Conservation (phyloP, 306 rosid species). For the Mucuna pruriens region DNA sequence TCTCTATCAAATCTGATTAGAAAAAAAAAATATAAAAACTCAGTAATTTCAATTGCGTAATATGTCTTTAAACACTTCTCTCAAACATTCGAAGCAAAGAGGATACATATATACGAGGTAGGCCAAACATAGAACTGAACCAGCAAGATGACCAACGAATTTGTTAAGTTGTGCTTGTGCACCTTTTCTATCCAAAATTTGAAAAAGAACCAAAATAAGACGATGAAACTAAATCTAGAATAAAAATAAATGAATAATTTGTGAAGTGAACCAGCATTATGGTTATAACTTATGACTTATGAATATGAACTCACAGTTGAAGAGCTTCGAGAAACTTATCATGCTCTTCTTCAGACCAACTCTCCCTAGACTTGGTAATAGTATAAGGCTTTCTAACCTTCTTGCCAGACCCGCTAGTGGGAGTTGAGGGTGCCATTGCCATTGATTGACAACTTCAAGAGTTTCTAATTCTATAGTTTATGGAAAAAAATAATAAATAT, state of each 20-base stretch:
- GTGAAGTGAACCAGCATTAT: neutral
- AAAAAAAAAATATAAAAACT: neutral
- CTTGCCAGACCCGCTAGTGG: conserved; percentile 64
- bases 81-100: neutral
- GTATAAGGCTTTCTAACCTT: conserved; percentile 90
- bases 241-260: neutral
- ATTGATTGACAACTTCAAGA: conserved; percentile 45
- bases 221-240: neutral
- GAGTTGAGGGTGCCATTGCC: conserved; percentile 48
- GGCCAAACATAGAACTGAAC: neutral
- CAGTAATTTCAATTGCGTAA: neutral
- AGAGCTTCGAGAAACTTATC: conserved; percentile 95
- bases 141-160: neutral
- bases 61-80: neutral
- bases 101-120: neutral
- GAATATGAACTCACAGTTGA: conserved; percentile 62
- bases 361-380: conserved; percentile 90
- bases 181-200: conserved; percentile 4
- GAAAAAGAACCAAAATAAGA: neutral
- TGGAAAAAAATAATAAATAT: neutral
- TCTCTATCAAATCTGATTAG: conserved; percentile 77
- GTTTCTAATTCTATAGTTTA: conserved; percentile 43
- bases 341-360: conserved; percentile 93
- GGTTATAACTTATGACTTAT: too few species aligned
- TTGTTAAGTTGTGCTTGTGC: neutral